Conservation (phyloP, 352 stramenopile genomes). For the Stramenopiles sp. region DNA sequence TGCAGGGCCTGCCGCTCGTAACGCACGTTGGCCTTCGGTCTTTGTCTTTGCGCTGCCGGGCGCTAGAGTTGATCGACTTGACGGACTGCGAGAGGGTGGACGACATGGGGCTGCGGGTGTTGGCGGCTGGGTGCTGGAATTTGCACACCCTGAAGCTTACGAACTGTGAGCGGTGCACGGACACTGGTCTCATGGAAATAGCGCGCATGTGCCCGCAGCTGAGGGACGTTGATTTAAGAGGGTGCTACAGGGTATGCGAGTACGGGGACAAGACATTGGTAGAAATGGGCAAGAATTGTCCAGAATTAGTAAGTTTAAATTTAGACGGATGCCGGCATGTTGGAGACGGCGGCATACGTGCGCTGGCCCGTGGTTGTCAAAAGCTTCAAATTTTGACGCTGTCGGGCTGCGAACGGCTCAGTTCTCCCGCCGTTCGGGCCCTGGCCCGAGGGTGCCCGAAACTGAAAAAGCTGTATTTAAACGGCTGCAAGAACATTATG, state of each 20-base stretch:
- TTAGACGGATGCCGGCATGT: slow-evolving; percentile 65
- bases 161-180: slow-evolving; percentile 46
- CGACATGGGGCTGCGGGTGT: slow-evolving; percentile 50
- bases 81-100: slow-evolving; percentile 54
- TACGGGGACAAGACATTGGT: slow-evolving; percentile 71
- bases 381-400: slow-evolving; percentile 55
- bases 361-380: slow-evolving; percentile 51
- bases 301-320: slow-evolving; percentile 44
- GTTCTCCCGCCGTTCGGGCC: slow-evolving; percentile 40
- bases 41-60: slow-evolving; percentile 54
- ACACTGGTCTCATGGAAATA: slow-evolving; percentile 58
- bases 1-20: slow-evolving; percentile 45
- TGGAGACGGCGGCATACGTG: slow-evolving; percentile 45
- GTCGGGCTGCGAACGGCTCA: slow-evolving; percentile 56
- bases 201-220: slow-evolving; percentile 55
- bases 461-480: slow-evolving; percentile 50
- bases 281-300: slow-evolving; percentile 56
- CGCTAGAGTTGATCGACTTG: slow-evolving; percentile 48
- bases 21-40: slow-evolving; percentile 64
- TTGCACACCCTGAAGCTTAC: slow-evolving; percentile 53
- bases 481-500: slow-evolving; percentile 47
- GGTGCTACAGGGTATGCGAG: slow-evolving; percentile 57
- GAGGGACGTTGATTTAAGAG: slow-evolving; percentile 49
- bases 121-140: slow-evolving; percentile 60
- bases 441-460: slow-evolving; percentile 43